Evolutionary conservation across 768 basidiomycete genomes (phyloP).

Genomic region (Naganishia onofrii): DNA sequence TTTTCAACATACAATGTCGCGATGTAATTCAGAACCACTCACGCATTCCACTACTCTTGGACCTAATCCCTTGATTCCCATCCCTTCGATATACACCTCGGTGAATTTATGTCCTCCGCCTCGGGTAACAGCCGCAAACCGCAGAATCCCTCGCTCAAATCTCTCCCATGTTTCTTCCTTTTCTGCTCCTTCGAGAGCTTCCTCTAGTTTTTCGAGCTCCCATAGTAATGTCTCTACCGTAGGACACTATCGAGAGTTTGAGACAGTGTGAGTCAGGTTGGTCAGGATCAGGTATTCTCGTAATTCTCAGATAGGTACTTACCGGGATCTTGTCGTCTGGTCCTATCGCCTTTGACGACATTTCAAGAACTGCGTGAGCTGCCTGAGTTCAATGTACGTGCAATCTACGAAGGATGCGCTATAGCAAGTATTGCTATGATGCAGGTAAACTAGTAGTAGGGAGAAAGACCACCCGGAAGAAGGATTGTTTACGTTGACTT

Average conservation of each 20-base stretch:
- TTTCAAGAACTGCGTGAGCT: not conserved
- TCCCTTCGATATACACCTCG: conserved; percentile 42
- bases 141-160: conserved; percentile 53
- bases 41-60: conserved; percentile 46
- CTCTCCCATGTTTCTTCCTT: conserved; percentile 56
- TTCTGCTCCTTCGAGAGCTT: conserved; percentile 48
- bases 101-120: conserved; percentile 52
- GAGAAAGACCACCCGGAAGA: not conserved
- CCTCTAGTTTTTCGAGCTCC: conserved; percentile 48
- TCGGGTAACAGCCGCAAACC: conserved; percentile 53
- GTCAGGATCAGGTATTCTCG: not conserved
- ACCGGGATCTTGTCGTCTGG: conserved; percentile 47
- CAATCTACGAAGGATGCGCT: too few species aligned
- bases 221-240: conserved; percentile 44
- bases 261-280: not conserved
- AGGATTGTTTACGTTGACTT: conserved; percentile 10
- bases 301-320: conserved; percentile 1
- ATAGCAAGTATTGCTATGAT: too few species aligned
- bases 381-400: too few species aligned
- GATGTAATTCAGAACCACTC: conserved; percentile 29
- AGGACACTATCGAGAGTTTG: conserved; percentile 36
- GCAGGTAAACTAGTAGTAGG: not conserved
- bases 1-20: not conserved
- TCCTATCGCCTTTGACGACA: conserved; percentile 27
- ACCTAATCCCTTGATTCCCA: conserved; percentile 48